These are phyloP conservation scores for Gymnopilus junonius DNA, from an alignment of 768 basidiomycete species.

Conservation along the genomic window DNA sequence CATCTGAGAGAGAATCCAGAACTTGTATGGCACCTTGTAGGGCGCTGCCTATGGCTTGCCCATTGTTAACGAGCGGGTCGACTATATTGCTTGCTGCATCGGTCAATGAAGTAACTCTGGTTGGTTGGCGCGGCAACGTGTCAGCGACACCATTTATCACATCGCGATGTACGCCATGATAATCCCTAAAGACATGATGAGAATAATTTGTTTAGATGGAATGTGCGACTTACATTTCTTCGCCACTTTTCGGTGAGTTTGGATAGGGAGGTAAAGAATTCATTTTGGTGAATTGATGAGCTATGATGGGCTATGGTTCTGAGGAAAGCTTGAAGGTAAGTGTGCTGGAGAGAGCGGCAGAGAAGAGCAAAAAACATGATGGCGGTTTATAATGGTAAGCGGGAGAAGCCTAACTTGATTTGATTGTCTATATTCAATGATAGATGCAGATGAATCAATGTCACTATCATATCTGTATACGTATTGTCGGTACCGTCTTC, in stretches of 20 bases:
- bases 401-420: background rate
- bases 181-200: constrained; percentile 8
- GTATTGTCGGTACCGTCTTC: background rate
- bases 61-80: constrained; percentile 21
- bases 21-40: constrained; percentile 37
- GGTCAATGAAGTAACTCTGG: constrained; percentile 1
- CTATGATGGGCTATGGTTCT: background rate
- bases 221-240: background rate
- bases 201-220: background rate
- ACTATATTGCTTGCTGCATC: constrained; percentile 16
- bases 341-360: background rate
- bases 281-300: background rate
- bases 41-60: constrained; percentile 30
- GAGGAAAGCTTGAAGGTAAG: background rate
- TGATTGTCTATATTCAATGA: too few relatives aligned
- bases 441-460: too few relatives aligned
- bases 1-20: constrained; percentile 34
- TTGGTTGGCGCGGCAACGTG: constrained; percentile 2
- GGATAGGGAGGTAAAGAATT: constrained; percentile 2
- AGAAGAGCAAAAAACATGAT: background rate
- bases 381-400: background rate
- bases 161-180: constrained; percentile 12
- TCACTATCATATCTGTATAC: too few relatives aligned
- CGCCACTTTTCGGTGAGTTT: background rate
- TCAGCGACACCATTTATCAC: background rate